Evolutionary conservation across 176 grass and related monocot genomes (phyloP).

Genomic region (Aegilops sharonensis): DNA sequence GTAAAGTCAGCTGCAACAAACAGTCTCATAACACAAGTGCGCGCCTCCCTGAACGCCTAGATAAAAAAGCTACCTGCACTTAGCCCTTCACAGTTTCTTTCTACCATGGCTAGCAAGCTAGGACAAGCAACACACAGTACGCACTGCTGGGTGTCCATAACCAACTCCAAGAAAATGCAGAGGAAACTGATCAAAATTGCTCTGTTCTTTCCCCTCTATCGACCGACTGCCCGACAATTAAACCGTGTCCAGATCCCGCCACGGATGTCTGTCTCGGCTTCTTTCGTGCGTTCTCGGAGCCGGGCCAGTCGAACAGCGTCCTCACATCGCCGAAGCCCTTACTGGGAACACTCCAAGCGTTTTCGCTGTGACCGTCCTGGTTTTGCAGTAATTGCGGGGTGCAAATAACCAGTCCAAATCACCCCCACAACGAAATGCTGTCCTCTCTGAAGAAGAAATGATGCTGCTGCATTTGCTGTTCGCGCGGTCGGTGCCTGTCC

Average conservation of each 20-base stretch:
- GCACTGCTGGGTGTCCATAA: too few species aligned
- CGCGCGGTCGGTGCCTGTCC: neutral
- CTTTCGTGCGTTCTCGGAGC: constrained; percentile 31
- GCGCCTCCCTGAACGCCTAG: constrained; percentile 14
- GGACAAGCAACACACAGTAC: neutral
- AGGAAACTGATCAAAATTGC: neutral
- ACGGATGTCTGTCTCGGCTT: constrained; percentile 32
- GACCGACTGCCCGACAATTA: constrained; percentile 16
- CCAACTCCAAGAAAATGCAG: neutral
- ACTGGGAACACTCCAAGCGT: neutral
- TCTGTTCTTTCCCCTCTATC: neutral
- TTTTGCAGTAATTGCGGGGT: constrained; percentile 9
- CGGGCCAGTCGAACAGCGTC: constrained; percentile 31
- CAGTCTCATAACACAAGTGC: constrained; percentile 12
- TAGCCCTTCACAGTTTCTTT: neutral
- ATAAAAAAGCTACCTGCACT: constrained; percentile 19
- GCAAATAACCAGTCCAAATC: neutral
- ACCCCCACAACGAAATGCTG: constrained; percentile 11
- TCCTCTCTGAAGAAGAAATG: constrained; percentile 15
- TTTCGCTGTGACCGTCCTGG: neutral
- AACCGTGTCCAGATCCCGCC: constrained; percentile 43
- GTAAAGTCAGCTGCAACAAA: constrained; percentile 21
- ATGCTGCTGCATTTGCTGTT: neutral
- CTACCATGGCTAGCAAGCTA: neutral
- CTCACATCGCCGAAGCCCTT: constrained; percentile 14